Evolutionary conservation across 805 yeast species (phyloP).

Genomic region (Zygosaccharomyces siamensis): DNA sequence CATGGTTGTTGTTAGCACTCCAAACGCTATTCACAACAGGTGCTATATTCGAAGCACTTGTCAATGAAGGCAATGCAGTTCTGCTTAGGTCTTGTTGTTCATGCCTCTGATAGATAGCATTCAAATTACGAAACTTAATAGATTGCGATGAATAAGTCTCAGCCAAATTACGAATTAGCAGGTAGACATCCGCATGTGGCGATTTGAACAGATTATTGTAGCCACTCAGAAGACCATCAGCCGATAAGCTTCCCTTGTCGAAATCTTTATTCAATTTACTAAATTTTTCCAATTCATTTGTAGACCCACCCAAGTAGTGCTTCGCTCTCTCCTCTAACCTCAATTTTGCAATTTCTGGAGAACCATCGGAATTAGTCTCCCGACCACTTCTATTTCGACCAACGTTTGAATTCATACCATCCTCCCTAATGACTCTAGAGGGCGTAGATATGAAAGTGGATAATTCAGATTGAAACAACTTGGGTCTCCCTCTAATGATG

Average conservation of each 20-base stretch:
- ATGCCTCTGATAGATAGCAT: constrained; percentile 28
- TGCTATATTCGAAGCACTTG: constrained; percentile 19
- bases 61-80: constrained; percentile 28
- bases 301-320: constrained; percentile 61
- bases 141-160: constrained; percentile 51
- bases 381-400: constrained; percentile 5
- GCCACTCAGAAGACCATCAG: constrained; percentile 42
- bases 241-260: constrained; percentile 43
- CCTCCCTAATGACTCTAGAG: constrained; percentile 26
- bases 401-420: constrained; percentile 8
- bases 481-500: constrained; percentile 27
- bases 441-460: constrained; percentile 48
- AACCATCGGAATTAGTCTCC: constrained; percentile 37
- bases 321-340: constrained; percentile 82
- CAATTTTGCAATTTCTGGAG: constrained; percentile 46
- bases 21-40: constrained; percentile 29
- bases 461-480: constrained; percentile 54
- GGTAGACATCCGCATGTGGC: constrained; percentile 45
- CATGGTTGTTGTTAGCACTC: constrained; percentile 21
- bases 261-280: constrained; percentile 44
- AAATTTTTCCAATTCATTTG: constrained; percentile 46
- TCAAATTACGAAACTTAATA: constrained; percentile 39
- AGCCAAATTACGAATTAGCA: constrained; percentile 56
- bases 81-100: constrained; percentile 21
- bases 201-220: constrained; percentile 48